Conservation (phyloP, 2,329 filamentous ascomycete species). For the Exophiala sp. region DNA sequence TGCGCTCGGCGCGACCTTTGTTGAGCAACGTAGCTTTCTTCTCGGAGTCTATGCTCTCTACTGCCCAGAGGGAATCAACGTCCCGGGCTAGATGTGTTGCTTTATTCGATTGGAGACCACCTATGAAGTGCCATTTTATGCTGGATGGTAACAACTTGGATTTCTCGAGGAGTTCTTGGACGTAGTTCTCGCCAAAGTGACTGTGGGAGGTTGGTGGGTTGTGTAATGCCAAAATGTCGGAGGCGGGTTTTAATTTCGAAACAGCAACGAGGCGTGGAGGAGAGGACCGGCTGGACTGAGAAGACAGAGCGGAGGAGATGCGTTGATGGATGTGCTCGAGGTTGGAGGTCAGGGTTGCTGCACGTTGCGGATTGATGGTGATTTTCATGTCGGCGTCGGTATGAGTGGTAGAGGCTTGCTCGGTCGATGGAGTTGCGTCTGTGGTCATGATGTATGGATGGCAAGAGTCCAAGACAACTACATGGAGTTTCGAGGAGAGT, state of each 20-base stretch:
- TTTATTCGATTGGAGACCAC: conserved; percentile 88
- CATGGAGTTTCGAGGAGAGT: neutral
- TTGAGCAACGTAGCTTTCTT: conserved; percentile 87
- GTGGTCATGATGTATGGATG: neutral
- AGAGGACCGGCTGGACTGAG: conserved; percentile 17
- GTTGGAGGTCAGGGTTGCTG: conserved; percentile 60
- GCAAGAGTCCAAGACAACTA: neutral
- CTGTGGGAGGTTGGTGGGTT: conserved; percentile 46
- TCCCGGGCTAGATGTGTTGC: conserved; percentile 78
- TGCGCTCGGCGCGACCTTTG: conserved; percentile 63
- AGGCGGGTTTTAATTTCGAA: conserved; percentile 90
- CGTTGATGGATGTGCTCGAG: conserved; percentile 59
- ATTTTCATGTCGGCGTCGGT: conserved; percentile 12
- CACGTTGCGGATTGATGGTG: conserved; percentile 52
- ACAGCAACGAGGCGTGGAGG: conserved; percentile 76
- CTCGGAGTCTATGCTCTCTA: conserved; percentile 80
- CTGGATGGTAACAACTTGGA: conserved; percentile 69
- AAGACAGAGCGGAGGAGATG: conserved; percentile 48
- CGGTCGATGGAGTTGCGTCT: neutral
- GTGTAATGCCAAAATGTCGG: conserved; percentile 84
- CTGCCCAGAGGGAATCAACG: conserved; percentile 84
- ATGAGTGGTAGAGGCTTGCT: neutral
- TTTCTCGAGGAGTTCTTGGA: conserved; percentile 85
- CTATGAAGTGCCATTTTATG: conserved; percentile 96
- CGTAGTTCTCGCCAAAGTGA: conserved; percentile 97